Conservation (phyloP, 202 grass and related monocot species). For the Setaria italica region DNA sequence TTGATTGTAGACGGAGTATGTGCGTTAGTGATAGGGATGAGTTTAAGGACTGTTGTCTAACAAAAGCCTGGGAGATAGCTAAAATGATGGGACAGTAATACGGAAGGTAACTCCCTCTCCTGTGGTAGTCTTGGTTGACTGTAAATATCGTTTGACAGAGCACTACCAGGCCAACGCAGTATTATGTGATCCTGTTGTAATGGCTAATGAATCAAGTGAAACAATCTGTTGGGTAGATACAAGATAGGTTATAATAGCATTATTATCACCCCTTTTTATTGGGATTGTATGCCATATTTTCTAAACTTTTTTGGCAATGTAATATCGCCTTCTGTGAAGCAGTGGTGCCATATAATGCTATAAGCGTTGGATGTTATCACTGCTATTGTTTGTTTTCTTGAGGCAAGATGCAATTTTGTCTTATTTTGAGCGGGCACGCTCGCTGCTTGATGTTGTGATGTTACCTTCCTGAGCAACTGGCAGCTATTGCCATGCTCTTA, state of each 20-base stretch:
- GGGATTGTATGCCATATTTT: background rate
- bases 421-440: too few relatives aligned
- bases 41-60: constrained; percentile 31
- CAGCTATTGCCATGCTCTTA: too few relatives aligned
- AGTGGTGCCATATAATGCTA: background rate
- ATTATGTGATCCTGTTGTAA: constrained; percentile 26
- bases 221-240: background rate
- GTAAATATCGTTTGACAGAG: constrained; percentile 52
- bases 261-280: background rate
- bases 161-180: background rate
- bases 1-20: constrained; percentile 23
- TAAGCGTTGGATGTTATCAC: too few relatives aligned
- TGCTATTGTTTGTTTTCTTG: too few relatives aligned
- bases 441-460: too few relatives aligned
- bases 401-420: too few relatives aligned
- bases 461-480: too few relatives aligned
- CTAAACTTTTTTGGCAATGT: background rate
- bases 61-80: constrained; percentile 29
- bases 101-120: background rate
- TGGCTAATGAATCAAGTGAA: background rate
- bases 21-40: constrained; percentile 16
- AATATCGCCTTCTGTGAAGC: background rate
- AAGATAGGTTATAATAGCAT: background rate
- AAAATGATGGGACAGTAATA: background rate
- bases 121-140: constrained; percentile 37